Conservation (phyloP, 106 monocot species). For the Allium sativum region DNA sequence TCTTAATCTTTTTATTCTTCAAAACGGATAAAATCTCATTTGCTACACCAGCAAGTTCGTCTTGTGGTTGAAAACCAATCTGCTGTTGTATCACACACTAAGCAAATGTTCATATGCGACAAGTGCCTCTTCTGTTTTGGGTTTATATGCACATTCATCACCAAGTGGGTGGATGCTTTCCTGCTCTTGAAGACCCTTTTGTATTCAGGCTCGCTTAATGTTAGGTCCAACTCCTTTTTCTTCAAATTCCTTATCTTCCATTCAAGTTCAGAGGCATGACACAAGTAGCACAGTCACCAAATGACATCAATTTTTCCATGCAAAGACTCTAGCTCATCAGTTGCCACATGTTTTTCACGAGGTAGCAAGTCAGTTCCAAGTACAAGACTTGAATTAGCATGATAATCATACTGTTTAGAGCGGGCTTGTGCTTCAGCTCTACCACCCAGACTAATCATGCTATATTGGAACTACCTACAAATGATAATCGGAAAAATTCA, state of each 20-base stretch:
- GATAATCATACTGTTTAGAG: constrained; percentile 97
- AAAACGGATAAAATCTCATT: constrained; percentile 85
- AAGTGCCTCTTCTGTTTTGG: constrained; percentile 95
- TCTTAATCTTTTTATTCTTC: constrained; percentile 93
- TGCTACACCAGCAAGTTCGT: constrained; percentile 79
- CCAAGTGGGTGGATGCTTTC: constrained; percentile 69
- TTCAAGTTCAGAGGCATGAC: constrained; percentile 78
- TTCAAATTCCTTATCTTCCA: constrained; percentile 79
- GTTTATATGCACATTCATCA: constrained; percentile 73
- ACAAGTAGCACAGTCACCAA: constrained; percentile 76
- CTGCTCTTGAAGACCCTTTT: constrained; percentile 40
- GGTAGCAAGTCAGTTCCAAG: constrained; percentile 93
- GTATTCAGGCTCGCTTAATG: constrained; percentile 11
- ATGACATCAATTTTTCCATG: constrained; percentile 78
- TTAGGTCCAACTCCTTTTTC: constrained; percentile 46
- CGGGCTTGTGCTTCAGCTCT: constrained; percentile 94
- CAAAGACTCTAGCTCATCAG: constrained; percentile 93
- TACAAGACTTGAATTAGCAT: constrained; percentile 93
- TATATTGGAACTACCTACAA: not conserved
- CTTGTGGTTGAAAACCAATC: constrained; percentile 89
- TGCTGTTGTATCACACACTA: constrained; percentile 81
- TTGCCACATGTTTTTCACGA: constrained; percentile 91
- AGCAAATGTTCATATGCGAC: constrained; percentile 87
- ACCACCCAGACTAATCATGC: constrained; percentile 74
- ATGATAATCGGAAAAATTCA: too few relatives aligned